A percentile compares a stretch with the other conserved stretches of the same genome.
phyloP scores from a whole-genome alignment of 495 filamentous ascomycete species.

The Hypomontagnella submonticulosa region DNA sequence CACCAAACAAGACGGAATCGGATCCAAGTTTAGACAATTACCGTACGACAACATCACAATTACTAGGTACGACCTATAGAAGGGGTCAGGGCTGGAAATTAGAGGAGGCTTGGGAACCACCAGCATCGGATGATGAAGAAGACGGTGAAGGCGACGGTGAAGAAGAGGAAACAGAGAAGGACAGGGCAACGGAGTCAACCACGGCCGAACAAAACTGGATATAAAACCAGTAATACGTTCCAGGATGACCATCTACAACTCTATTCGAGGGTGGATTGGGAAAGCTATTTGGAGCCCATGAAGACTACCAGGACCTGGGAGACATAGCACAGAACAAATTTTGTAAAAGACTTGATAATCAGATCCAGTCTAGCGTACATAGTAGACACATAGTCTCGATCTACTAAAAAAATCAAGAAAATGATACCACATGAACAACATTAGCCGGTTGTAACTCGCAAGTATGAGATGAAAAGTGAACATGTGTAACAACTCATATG shows the following conservation, averaged over 20 bases:
- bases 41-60: conserved; percentile 61
- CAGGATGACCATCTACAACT: background rate
- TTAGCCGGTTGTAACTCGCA: background rate
- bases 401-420: conserved; percentile 34
- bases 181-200: conserved; percentile 36
- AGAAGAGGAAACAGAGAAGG: conserved; percentile 45
- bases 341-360: conserved; percentile 28
- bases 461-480: conserved; percentile 4
- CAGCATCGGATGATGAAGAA: conserved; percentile 67
- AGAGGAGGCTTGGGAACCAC: conserved; percentile 84
- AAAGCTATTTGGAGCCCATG: conserved; percentile 16
- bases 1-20: conserved; percentile 61
- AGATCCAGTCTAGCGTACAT: conserved; percentile 11
- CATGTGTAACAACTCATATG: conserved; percentile 1
- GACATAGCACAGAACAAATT: conserved; percentile 13
- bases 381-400: background rate
- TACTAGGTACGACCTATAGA: conserved; percentile 54
- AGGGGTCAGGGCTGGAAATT: conserved; percentile 81
- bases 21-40: conserved; percentile 57
- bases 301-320: conserved; percentile 23
- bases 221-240: conserved; percentile 26
- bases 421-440: conserved; percentile 8
- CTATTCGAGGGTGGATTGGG: conserved; percentile 6
- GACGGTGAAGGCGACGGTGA: conserved; percentile 63
- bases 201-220: conserved; percentile 45